Evolutionary conservation across 495 filamentous ascomycete genomes (phyloP), one percentile per base, ranked within the genome.

Genomic region (Aspergillus conjunctus): DNA sequence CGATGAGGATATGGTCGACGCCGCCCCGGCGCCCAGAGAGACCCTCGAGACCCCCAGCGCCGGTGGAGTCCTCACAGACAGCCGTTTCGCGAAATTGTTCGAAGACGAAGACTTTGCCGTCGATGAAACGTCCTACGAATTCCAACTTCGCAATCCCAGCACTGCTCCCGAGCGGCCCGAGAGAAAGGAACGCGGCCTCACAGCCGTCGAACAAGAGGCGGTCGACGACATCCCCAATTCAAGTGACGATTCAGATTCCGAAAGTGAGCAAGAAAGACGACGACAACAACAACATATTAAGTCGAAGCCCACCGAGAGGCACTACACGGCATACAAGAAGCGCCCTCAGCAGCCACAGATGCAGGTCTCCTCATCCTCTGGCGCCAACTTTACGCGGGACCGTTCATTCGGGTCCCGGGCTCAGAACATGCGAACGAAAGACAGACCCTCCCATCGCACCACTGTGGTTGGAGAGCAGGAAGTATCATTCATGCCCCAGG

Each of bases 81-180:
- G 83, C 56, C 92, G 95, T 73, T 99, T 99, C 85, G 80, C 81
- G 62, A 82, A 85, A 43, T 77, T 99, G 54, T 99, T 99, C 78
- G 86, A 97, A 70, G 91, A 97, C 66, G 85, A 89, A 66, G 93
- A 96, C 44, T 98, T 97, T 72, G 87, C 85, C 54, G 87, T 99
- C 48, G 93, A 99, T 64, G 94, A 98, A 71, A 85, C 73, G n/a
- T 93, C 88, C 50, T 74, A 84, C 48, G 95, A 98, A 70, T 99
- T 96, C 79, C 81, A 87, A 44, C 79, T 87, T 39, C 83, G 94
- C 70, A 97, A 98, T 70, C 91, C 95, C 31, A 94, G 89, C 71
- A 95, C 84, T 9, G 66, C 61, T n/a, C 61, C 71, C 14, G 68
- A 73, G n/a, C 63, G 66, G 17, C 59, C 68, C 17, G 45, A 65